These are phyloP conservation scores for Colletotrichum sp. DNA, from an alignment of 2,329 filamentous ascomycete species.

Conservation along the genomic window DNA sequence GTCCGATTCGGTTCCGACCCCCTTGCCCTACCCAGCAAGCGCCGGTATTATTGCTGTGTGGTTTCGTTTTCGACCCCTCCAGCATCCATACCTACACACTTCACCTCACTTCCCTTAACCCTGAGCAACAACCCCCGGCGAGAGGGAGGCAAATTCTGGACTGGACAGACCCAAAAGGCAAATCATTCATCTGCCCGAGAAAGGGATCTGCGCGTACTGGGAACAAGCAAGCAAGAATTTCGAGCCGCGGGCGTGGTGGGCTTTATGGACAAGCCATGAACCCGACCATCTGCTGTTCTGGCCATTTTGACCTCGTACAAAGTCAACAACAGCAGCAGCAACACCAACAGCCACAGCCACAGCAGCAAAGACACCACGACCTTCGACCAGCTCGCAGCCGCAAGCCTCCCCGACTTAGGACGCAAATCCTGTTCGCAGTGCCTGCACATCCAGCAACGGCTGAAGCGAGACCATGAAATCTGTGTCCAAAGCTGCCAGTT, in stretches of 20 bases:
- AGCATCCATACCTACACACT: background rate
- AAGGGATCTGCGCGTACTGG: background rate
- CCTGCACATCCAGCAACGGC: background rate
- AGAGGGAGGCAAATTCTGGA: background rate
- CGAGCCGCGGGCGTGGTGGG: background rate
- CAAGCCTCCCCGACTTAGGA: background rate
- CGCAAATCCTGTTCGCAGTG: background rate
- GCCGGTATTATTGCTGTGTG: background rate
- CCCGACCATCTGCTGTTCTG: background rate
- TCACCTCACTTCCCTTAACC: background rate
- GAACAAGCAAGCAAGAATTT: background rate
- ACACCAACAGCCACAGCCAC: background rate
- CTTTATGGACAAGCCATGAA: conserved; percentile 12
- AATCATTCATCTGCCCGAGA: background rate
- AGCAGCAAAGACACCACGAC: background rate
- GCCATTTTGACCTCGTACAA: conserved; percentile 30
- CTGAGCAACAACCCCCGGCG: background rate
- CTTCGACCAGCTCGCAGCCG: background rate
- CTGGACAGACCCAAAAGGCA: background rate
- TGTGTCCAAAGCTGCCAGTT: background rate
- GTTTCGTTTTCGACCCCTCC: background rate
- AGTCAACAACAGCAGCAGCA: background rate
- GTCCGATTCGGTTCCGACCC: background rate
- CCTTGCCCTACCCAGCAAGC: background rate
- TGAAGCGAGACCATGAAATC: background rate